Evolutionary conservation across 2,329 filamentous ascomycete genomes (phyloP).

Genomic region (Penicillium concentricum): DNA sequence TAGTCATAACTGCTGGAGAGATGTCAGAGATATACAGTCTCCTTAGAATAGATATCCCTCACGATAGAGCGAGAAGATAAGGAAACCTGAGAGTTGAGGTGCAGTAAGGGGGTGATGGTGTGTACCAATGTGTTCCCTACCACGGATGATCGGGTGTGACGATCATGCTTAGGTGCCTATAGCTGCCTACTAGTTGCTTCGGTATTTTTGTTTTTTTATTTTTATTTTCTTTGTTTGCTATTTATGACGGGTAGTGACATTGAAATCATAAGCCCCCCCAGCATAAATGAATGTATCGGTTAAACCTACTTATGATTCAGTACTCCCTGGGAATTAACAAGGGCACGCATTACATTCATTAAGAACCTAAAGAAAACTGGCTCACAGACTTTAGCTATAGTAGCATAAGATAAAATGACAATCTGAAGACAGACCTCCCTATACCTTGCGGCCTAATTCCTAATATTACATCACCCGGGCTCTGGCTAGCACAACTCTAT

Average conservation of each 20-base stretch:
- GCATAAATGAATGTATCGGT: no score
- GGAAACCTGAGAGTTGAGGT: not conserved
- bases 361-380: no score
- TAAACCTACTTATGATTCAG: no score
- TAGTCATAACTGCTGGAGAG: not conserved
- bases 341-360: no score
- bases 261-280: no score
- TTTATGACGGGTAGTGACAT: no score
- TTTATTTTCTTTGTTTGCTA: no score
- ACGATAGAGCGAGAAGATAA: not conserved
- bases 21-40: not conserved
- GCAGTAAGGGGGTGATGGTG: no score
- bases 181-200: no score
- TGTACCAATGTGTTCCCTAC: not conserved
- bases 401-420: not conserved
- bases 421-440: not conserved
- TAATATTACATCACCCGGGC: not conserved
- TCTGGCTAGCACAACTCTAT: not conserved
- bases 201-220: not conserved
- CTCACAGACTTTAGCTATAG: no score
- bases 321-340: no score
- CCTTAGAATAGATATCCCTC: not conserved
- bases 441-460: not conserved
- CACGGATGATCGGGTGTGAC: not conserved
- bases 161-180: not conserved